Conservation (phyloP, 345 rosid species). For the Rhodamnia rubescens region DNA sequence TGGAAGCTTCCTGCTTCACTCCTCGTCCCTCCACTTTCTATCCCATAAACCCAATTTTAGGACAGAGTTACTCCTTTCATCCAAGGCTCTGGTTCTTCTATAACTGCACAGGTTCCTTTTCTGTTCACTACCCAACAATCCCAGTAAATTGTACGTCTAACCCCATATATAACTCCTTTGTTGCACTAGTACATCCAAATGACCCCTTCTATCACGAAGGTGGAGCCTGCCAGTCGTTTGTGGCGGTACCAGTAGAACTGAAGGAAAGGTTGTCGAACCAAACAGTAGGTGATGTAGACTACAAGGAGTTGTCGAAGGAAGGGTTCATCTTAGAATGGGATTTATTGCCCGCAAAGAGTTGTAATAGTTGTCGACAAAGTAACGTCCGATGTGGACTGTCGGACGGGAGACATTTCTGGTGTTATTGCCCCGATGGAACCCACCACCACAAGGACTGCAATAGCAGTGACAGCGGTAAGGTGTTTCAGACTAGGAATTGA, state of each 20-base stretch:
- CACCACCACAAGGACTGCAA: neutral
- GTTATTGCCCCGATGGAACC: neutral
- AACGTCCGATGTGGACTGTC: neutral
- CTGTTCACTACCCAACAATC: neutral
- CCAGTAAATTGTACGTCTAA: neutral
- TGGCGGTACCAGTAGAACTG: neutral
- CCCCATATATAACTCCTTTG: neutral
- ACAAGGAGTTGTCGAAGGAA: neutral
- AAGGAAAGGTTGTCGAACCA: neutral
- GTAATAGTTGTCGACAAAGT: neutral
- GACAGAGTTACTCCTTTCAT: neutral
- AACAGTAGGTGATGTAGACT: neutral
- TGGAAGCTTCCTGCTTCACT: neutral
- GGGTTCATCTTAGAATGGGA: neutral
- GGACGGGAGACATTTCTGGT: neutral
- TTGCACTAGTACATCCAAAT: neutral
- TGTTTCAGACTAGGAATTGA: neutral
- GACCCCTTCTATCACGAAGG: neutral
- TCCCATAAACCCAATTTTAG: neutral
- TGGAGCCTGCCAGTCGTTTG: neutral
- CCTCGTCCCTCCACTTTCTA: neutral
- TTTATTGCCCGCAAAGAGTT: neutral
- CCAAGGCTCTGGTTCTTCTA: neutral
- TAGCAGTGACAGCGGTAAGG: neutral
- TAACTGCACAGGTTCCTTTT: neutral